These are phyloP conservation scores for Stereocaulon alpinum DNA, from an alignment of 495 filamentous ascomycete genomes.

Conservation along the genomic window DNA sequence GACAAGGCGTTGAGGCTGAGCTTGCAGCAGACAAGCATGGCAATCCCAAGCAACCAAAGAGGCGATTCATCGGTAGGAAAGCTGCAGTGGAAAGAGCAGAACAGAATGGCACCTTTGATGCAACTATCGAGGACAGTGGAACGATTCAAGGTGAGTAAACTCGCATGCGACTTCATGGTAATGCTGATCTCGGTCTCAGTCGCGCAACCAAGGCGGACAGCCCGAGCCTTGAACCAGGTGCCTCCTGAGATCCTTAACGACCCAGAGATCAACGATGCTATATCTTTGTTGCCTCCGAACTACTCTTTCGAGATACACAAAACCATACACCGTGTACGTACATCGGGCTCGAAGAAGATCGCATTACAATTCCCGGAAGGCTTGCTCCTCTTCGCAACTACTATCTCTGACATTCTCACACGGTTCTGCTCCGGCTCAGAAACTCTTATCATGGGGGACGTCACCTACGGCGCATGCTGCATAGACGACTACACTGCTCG, in stretches of 20 bases:
- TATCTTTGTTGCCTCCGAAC: conserved; percentile 77
- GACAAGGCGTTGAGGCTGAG: conserved; percentile 1
- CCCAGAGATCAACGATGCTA: conserved; percentile 77
- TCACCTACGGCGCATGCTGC: conserved; percentile 97
- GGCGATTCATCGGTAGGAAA: conserved; percentile 67
- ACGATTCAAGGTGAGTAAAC: conserved; percentile 46
- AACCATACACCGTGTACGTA: conserved; percentile 88
- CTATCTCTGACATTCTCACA: conserved; percentile 92
- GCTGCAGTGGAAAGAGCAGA: conserved; percentile 45
- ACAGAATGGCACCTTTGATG: conserved; percentile 28
- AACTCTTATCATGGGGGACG: conserved; percentile 97
- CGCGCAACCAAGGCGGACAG: conserved; percentile 53
- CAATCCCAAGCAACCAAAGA: conserved; percentile 50
- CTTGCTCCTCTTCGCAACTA: conserved; percentile 89
- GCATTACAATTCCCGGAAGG: conserved; percentile 96
- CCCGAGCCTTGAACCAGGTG: conserved; percentile 77
- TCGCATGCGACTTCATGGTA: background rate
- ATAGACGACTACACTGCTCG: conserved; percentile 97
- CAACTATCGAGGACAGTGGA: conserved; percentile 51
- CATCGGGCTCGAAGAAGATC: conserved; percentile 61
- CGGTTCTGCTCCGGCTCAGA: conserved; percentile 85
- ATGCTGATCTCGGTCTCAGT: conserved; percentile 26
- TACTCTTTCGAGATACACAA: conserved; percentile 98
- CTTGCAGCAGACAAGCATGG: background rate
- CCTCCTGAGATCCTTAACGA: conserved; percentile 79